Evolutionary conservation across 129 eudicot genomes (phyloP).

Genomic region (Solidago caesia): DNA sequence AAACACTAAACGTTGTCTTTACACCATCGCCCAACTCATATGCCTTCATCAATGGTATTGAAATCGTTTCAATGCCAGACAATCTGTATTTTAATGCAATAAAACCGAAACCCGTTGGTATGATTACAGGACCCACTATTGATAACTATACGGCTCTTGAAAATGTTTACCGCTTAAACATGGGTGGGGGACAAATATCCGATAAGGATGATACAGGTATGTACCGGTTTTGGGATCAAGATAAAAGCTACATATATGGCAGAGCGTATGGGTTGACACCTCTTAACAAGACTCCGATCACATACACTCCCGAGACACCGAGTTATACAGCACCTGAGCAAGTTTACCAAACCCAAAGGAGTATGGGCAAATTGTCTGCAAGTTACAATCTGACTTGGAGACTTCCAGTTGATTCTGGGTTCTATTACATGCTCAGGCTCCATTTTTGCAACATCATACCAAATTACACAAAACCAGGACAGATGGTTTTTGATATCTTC

Average conservation of each 20-base stretch:
- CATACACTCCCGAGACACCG: constrained; percentile 26
- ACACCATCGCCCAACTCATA: constrained; percentile 39
- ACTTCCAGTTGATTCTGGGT: constrained; percentile 48
- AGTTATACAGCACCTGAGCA: constrained; percentile 38
- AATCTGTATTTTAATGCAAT: constrained; percentile 13
- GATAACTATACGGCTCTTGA: constrained; percentile 28
- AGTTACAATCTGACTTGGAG: constrained; percentile 27
- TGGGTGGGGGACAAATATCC: constrained; percentile 23
- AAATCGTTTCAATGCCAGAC: constrained; percentile 43
- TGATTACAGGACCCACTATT: neutral
- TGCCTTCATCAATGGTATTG: constrained; percentile 58
- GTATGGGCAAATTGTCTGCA: constrained; percentile 9
- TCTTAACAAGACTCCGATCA: neutral
- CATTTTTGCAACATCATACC: constrained; percentile 47
- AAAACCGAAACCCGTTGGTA: neutral
- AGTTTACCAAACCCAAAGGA: constrained; percentile 41
- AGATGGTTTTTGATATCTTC: constrained; percentile 26
- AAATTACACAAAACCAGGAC: neutral
- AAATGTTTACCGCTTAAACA: constrained; percentile 37
- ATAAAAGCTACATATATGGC: constrained; percentile 10
- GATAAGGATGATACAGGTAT: constrained; percentile 30
- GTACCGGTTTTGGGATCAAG: constrained; percentile 33
- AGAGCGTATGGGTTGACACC: neutral
- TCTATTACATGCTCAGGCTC: constrained; percentile 36
- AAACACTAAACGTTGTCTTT: constrained; percentile 35